Conservation (phyloP, 257 asterid genomes). For the Solanum microdontum region DNA sequence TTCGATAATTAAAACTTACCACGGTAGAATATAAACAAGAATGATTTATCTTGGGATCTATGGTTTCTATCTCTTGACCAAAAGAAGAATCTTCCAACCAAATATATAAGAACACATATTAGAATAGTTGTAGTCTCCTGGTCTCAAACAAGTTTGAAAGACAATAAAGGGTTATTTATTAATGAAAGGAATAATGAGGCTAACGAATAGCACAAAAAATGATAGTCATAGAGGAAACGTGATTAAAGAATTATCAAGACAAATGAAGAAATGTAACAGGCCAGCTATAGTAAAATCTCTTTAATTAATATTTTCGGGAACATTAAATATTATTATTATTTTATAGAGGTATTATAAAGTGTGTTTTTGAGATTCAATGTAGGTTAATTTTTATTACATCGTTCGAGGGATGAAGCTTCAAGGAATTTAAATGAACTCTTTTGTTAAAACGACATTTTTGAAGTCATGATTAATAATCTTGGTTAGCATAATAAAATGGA, state of each 20-base stretch:
- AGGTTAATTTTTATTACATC: not conserved
- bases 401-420: not conserved
- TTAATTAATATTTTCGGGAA: not conserved
- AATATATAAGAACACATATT: not conserved
- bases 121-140: not conserved
- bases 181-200: not conserved
- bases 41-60: not conserved
- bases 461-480: not conserved
- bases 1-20: not conserved
- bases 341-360: not conserved
- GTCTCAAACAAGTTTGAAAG: not conserved
- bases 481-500: too few species aligned
- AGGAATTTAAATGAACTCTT: too few species aligned
- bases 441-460: not conserved
- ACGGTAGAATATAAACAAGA: too few species aligned
- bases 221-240: not conserved
- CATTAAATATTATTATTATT: not conserved
- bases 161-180: not conserved
- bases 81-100: not conserved
- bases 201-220: not conserved
- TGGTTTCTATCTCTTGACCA: not conserved
- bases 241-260: not conserved
- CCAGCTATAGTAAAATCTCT: not conserved
- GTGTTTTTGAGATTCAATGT: not conserved
- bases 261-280: not conserved